Evolutionary conservation across 306 rosid species (phyloP).

Genomic region (Erythrophleum fordii): DNA sequence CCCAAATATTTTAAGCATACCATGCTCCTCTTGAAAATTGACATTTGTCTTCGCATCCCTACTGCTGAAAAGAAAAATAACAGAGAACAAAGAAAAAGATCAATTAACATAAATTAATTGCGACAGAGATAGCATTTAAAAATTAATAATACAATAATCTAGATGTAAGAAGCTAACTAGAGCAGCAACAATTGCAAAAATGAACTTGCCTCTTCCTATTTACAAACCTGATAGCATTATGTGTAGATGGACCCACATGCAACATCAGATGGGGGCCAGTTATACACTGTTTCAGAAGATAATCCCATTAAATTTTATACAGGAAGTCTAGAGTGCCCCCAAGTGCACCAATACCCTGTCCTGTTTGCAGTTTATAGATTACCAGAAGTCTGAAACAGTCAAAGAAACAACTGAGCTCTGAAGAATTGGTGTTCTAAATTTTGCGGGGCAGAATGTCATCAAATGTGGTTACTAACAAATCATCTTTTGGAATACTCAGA

Average conservation of each 20-base stretch:
- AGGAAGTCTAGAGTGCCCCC: background rate
- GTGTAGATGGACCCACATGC: background rate
- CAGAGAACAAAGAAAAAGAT: background rate
- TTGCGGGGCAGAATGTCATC: background rate
- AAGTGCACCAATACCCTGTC: background rate
- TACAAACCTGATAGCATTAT: background rate
- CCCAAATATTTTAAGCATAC: slow-evolving; percentile 44
- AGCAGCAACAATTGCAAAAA: slow-evolving; percentile 10
- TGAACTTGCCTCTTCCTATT: background rate
- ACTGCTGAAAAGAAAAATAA: slow-evolving; percentile 45
- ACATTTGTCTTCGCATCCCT: slow-evolving; percentile 43
- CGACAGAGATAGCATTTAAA: slow-evolving; percentile 1
- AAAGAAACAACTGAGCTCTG: background rate
- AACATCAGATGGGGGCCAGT: background rate
- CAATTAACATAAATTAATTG: slow-evolving; percentile 22
- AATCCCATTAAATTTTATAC: background rate
- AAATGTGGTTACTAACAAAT: background rate
- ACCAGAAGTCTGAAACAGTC: background rate
- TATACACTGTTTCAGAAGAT: background rate
- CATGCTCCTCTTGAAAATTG: slow-evolving; percentile 50
- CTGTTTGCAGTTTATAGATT: background rate
- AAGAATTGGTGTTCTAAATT: background rate
- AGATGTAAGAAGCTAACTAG: background rate
- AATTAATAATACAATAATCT: slow-evolving; percentile 19
- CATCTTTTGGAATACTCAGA: background rate